A percentile compares a stretch with the other conserved stretches of the same genome.
phyloP scores from a whole-genome alignment of 208 protist genomes.

The Wallacemonas sp. region DNA sequence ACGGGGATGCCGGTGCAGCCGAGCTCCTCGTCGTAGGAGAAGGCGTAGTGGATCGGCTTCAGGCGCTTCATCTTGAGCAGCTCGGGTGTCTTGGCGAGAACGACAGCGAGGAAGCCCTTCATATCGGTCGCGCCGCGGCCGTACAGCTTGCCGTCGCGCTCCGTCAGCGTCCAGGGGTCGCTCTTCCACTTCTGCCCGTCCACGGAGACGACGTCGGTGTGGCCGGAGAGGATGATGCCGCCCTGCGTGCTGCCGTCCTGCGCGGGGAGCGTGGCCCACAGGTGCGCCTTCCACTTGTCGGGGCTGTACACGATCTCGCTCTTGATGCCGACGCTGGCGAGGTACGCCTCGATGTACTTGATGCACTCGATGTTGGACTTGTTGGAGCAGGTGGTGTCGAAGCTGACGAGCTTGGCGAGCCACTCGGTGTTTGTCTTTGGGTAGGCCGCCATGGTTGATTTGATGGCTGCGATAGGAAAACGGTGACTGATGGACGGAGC shows the following conservation, averaged over 20 bases:
- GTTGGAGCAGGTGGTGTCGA: conserved; percentile 15
- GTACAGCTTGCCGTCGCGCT: conserved; percentile 56
- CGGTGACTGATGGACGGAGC: neutral
- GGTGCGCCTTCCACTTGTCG: conserved; percentile 49
- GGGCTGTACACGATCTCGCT: conserved; percentile 41
- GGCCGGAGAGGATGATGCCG: conserved; percentile 56
- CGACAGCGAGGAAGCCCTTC: conserved; percentile 66
- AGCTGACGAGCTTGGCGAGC: conserved; percentile 20
- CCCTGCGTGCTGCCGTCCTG: conserved; percentile 41
- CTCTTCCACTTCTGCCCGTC: conserved; percentile 67
- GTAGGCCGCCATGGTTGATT: conserved; percentile 11
- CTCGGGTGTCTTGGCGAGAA: conserved; percentile 35
- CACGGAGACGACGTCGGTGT: conserved; percentile 76
- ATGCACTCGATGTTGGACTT: conserved; percentile 1
- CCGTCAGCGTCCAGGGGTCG: conserved; percentile 55
- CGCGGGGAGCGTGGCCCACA: conserved; percentile 59
- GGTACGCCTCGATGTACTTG: conserved; percentile 12
- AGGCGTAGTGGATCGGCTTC: conserved; percentile 60
- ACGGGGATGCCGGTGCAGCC: conserved; percentile 37
- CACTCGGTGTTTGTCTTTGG: conserved; percentile 18
- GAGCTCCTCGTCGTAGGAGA: conserved; percentile 56
- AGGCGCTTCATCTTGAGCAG: conserved; percentile 43
- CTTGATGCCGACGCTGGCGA: conserved; percentile 30
- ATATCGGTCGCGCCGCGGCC: conserved; percentile 60
- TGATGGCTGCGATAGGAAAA: neutral